Evolutionary conservation across 345 rosid species (phyloP).

Genomic region (Salix koriyanagi): DNA sequence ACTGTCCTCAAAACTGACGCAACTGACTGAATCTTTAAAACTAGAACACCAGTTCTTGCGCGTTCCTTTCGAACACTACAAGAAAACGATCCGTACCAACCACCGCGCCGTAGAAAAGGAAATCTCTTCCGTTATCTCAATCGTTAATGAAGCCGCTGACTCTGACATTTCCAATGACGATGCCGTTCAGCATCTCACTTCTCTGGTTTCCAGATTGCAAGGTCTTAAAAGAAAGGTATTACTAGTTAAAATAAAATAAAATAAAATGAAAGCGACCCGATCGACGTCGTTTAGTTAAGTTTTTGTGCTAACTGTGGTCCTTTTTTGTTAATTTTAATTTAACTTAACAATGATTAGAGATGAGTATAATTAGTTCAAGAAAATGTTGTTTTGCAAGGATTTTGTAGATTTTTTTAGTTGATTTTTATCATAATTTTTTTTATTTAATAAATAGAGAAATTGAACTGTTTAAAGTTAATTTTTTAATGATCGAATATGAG

Average conservation of each 20-base stretch:
- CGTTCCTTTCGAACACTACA: conserved; percentile 94
- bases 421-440: background rate
- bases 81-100: conserved; percentile 84
- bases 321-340: background rate
- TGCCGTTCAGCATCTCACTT: conserved; percentile 65
- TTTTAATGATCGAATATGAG: too few relatives aligned
- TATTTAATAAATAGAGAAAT: background rate
- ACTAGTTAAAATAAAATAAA: background rate
- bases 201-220: conserved; percentile 85
- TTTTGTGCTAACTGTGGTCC: background rate
- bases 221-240: conserved; percentile 91
- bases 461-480: background rate
- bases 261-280: background rate
- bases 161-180: conserved; percentile 55
- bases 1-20: conserved; percentile 45
- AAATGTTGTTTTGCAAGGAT: background rate
- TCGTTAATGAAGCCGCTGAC: conserved; percentile 55
- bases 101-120: conserved; percentile 83
- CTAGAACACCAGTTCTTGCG: conserved; percentile 90
- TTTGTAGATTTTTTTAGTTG: background rate
- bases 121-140: conserved; percentile 58
- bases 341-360: too few relatives aligned
- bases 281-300: background rate
- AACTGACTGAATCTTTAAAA: conserved; percentile 74
- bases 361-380: background rate